Conservation (phyloP, 371 early-diverging fungal genomes). For the Batkoa obscura region DNA sequence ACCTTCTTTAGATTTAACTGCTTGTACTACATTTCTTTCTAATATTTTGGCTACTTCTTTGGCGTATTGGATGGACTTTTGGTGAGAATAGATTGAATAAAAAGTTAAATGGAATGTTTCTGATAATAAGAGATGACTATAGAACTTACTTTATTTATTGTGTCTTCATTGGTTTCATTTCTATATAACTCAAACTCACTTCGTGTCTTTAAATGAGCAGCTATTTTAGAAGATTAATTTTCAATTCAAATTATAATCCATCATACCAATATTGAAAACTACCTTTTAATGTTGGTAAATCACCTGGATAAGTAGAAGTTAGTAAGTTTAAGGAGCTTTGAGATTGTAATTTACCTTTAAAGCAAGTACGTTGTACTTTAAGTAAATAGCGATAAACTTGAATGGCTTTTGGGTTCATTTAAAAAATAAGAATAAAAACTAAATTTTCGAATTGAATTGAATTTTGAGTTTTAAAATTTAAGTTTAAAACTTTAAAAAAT, state of each 20-base stretch:
- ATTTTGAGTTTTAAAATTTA: too few species aligned
- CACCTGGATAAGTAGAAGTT: not conserved
- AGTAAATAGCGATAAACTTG: not conserved
- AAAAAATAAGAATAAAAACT: too few species aligned
- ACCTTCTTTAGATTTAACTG: too few species aligned
- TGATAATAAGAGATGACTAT: not conserved
- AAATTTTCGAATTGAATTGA: too few species aligned
- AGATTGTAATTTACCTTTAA: not conserved
- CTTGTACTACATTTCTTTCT: slow-evolving; percentile 4
- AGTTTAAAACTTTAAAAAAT: too few species aligned
- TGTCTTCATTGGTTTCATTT: not conserved
- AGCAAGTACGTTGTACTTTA: not conserved
- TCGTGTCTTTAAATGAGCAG: not conserved
- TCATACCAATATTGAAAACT: too few species aligned
- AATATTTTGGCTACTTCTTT: slow-evolving; percentile 1
- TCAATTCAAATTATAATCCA: too few species aligned
- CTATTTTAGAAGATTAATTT: not conserved
- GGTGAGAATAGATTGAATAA: not conserved
- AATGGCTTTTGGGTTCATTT: too few species aligned
- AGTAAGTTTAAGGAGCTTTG: not conserved
- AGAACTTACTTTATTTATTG: slow-evolving; percentile 4
- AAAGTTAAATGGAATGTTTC: not conserved
- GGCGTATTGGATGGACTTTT: not conserved
- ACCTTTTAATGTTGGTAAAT: not conserved
- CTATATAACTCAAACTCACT: slow-evolving; percentile 3